Conservation (phyloP, 2,329 filamentous ascomycete species). For the Zymoseptoria brevis region DNA sequence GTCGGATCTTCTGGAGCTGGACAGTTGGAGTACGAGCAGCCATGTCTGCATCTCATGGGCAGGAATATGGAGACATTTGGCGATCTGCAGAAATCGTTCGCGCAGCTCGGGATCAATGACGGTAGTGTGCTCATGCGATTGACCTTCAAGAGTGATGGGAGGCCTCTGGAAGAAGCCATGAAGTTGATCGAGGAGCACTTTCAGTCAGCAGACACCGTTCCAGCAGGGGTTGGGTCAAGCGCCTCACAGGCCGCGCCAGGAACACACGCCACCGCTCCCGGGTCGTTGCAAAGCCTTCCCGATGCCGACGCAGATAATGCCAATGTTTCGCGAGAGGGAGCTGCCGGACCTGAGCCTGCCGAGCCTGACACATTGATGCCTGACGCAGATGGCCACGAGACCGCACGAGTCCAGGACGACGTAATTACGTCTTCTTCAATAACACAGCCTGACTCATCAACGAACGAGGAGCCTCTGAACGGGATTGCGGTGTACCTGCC, state of each 20-base stretch:
- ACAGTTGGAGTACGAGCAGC: slow-evolving; percentile 79
- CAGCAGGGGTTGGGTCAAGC: slow-evolving; percentile 11
- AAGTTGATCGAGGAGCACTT: slow-evolving; percentile 71
- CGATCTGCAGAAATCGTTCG: slow-evolving; percentile 82
- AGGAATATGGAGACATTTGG: slow-evolving; percentile 67
- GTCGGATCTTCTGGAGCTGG: slow-evolving; percentile 53
- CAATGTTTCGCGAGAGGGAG: slow-evolving; percentile 14
- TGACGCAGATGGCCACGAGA: slow-evolving; percentile 5
- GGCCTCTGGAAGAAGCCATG: slow-evolving; percentile 80
- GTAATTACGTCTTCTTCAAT: slow-evolving; percentile 25
- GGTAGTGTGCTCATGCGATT: slow-evolving; percentile 74
- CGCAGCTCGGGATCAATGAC: slow-evolving; percentile 77
- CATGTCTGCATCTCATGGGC: slow-evolving; percentile 75
- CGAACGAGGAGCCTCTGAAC: slow-evolving; percentile 8
- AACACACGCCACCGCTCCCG: slow-evolving; percentile 20
- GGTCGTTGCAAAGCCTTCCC: slow-evolving; percentile 15
- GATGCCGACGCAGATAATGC: slow-evolving; percentile 19
- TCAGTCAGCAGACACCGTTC: slow-evolving; percentile 35
- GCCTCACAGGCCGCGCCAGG: slow-evolving; percentile 10
- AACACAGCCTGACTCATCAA: slow-evolving; percentile 7
- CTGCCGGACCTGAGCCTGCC: slow-evolving; percentile 19
- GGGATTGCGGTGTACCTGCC: slow-evolving; percentile 59
- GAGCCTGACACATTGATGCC: slow-evolving; percentile 21
- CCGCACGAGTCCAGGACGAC: slow-evolving; percentile 15
- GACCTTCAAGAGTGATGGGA: slow-evolving; percentile 65